phyloP scores from a whole-genome alignment of 192 early-diverging fungal species.

The Diversispora epigaea region DNA sequence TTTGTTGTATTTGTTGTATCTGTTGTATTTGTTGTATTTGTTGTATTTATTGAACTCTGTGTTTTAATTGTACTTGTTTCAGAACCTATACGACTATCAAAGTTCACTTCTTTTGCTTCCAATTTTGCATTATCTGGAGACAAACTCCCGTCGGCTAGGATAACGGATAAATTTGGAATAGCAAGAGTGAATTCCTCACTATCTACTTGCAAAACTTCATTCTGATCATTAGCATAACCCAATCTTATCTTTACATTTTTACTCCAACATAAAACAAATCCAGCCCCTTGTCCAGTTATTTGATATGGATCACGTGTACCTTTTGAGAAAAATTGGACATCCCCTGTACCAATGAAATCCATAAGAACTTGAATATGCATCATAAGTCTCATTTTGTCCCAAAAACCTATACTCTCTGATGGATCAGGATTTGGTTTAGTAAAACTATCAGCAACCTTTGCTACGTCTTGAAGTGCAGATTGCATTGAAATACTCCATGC shows the following conservation, averaged over 20 bases:
- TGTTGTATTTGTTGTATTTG: not conserved
- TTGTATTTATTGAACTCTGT: not conserved
- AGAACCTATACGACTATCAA: not conserved
- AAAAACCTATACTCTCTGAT: conserved; percentile 42
- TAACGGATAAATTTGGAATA: conserved; percentile 44
- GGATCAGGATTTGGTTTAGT: conserved; percentile 46
- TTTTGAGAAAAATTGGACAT: conserved; percentile 41
- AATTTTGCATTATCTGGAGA: conserved; percentile 10
- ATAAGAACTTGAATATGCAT: conserved; percentile 43
- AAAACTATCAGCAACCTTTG: conserved; percentile 38
- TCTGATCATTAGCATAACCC: conserved; percentile 41
- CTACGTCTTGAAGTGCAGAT: conserved; percentile 43
- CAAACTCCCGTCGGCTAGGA: conserved; percentile 28
- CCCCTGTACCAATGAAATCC: conserved; percentile 38
- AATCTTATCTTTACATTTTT: conserved; percentile 38
- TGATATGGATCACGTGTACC: conserved; percentile 46
- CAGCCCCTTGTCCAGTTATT: conserved; percentile 39
- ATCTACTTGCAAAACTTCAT: conserved; percentile 45
- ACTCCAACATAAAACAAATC: conserved; percentile 42
- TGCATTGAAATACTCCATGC: conserved; percentile 44
- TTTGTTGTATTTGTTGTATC: not conserved
- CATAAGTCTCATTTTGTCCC: conserved; percentile 48
- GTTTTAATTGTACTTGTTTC: conserved; percentile 1
- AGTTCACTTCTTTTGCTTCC: conserved; percentile 21
- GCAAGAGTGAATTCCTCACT: conserved; percentile 43